Evolutionary conservation across 441 rosid genomes (phyloP).

Genomic region (Gossypium aridum): DNA sequence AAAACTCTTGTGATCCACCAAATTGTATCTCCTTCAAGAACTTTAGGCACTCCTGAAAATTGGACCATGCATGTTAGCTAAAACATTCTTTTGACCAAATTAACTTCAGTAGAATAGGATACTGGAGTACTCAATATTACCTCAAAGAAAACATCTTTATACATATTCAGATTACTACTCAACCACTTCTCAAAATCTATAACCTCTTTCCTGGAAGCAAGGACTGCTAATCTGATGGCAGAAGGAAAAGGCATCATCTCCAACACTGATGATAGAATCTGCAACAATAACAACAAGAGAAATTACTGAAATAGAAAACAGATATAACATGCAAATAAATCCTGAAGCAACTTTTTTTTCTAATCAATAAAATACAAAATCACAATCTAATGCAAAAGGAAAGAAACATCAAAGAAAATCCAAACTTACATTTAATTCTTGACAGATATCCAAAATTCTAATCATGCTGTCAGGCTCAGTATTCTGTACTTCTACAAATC

Average conservation of each 20-base stretch:
- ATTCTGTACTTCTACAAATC: conserved; percentile 51
- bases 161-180: conserved; percentile 41
- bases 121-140: conserved; percentile 27
- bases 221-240: conserved; percentile 72
- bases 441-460: conserved; percentile 67
- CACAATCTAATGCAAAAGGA: background rate
- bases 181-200: conserved; percentile 91
- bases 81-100: conserved; percentile 10
- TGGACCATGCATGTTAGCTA: conserved; percentile 17
- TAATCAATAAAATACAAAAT: background rate
- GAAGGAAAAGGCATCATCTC: conserved; percentile 69
- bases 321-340: background rate
- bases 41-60: conserved; percentile 80
- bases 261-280: conserved; percentile 65
- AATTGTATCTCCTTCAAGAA: conserved; percentile 73
- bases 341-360: background rate
- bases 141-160: conserved; percentile 79
- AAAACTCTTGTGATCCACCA: conserved; percentile 62
- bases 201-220: conserved; percentile 71
- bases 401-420: background rate
- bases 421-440: conserved; percentile 72
- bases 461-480: conserved; percentile 51
- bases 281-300: conserved; percentile 19
- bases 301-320: background rate
- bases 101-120: background rate